Base-by-base conservation (phyloP, 1,284 basidiomycete species). In the Lignosus rhinocerotis region DNA sequence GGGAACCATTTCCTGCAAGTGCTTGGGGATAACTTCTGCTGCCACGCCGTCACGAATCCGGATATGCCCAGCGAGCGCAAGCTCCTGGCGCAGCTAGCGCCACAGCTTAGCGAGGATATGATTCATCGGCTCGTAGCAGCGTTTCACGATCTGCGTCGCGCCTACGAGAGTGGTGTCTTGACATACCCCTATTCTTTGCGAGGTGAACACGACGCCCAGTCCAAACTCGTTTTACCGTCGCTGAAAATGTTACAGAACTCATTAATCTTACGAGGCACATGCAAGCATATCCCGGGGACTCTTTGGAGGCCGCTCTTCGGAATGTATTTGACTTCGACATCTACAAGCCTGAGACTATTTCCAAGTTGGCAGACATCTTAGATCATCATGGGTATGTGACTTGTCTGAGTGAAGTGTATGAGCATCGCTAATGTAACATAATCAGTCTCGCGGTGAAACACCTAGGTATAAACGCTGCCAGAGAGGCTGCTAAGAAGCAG, bases 1-100 rank as follows among this genome's bases (percentile, higher is more conserved):
- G 85, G 85, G 1, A 88, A 88, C 59, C 85, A 88, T 66, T 88
- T 88, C 75, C 70, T 87, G 19, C 85, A 88, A 66, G 86, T 88
- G 12, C 75, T 87, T 2, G 86, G 85, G 1, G 86, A 88, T 69
- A 85, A 82, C 64, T 87, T 88, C 70, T 85, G 84, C 61, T 78
- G 83, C 21, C 85, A 87, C 70, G 81, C 85, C 1, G 80, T 88
- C 12, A 79, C 80, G 12, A 88, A 88, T 66, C 86, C 86, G 1
- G 85, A 87, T 66, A 78, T 82, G 68, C 75, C 76, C 16, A 87
- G 85, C 21, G 86, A 87, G 65, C 72, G 80, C 46, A 82, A 75
- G 63, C 73, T 88, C 11, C 72, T 88, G 19, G 70, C 78, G 2
- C 84, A 87, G 62, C 75, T 88, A 25, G 86, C 85, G 0, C 86